phyloP scores from a whole-genome alignment of 2,329 filamentous ascomycete species.

The Ascosphaera aggregata region DNA sequence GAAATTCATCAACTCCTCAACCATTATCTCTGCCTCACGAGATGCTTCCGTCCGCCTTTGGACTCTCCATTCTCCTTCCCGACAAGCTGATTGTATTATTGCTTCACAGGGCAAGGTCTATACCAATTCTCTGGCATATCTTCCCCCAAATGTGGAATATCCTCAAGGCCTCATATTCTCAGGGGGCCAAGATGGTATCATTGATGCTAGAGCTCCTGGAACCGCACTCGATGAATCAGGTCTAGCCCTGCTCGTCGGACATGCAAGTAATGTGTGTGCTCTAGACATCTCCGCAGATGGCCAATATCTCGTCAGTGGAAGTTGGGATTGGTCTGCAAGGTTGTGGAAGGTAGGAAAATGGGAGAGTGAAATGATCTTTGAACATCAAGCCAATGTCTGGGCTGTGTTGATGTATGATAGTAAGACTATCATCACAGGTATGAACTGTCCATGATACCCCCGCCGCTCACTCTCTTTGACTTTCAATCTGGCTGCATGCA shows the following conservation, averaged over 20 bases:
- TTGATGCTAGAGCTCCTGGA: conserved; percentile 60
- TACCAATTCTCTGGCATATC: conserved; percentile 63
- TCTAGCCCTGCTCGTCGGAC: conserved; percentile 66
- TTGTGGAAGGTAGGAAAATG: conserved; percentile 73
- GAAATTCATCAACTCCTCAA: conserved; percentile 47
- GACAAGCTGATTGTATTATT: conserved; percentile 54
- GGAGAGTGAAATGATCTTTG: conserved; percentile 49
- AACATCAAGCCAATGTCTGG: conserved; percentile 69
- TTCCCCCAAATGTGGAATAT: conserved; percentile 42
- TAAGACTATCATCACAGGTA: conserved; percentile 53
- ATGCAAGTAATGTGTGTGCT: conserved; percentile 69
- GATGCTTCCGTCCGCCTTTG: conserved; percentile 79
- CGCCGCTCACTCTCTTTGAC: conserved; percentile 4
- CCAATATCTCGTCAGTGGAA: conserved; percentile 61
- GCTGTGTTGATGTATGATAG: conserved; percentile 67
- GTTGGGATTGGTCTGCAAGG: conserved; percentile 77
- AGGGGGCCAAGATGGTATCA: conserved; percentile 75
- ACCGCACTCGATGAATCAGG: conserved; percentile 49
- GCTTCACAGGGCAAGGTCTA: conserved; percentile 62
- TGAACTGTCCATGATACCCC: conserved; percentile 3
- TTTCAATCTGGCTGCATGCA: no score
- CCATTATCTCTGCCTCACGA: conserved; percentile 65
- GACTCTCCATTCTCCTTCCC: conserved; percentile 44
- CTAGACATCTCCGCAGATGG: conserved; percentile 55
- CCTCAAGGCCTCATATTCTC: conserved; percentile 67